Conservation (phyloP, 208 protist genomes). For the Leishmania guyanensis region DNA sequence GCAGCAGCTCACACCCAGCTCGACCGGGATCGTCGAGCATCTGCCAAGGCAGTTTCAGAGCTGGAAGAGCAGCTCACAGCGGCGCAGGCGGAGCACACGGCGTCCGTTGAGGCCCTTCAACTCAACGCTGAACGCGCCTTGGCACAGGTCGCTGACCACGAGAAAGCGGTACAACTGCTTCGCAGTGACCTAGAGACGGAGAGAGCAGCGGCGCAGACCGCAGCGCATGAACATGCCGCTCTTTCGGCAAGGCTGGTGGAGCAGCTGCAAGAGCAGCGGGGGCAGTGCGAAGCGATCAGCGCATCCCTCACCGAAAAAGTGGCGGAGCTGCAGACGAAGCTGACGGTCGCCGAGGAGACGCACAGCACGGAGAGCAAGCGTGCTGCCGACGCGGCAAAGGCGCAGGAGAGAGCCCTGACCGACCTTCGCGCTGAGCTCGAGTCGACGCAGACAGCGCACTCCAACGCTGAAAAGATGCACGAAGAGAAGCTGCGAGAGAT, state of each 20-base stretch:
- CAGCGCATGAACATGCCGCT: not conserved
- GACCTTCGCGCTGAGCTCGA: slow-evolving; percentile 5
- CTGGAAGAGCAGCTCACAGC: slow-evolving; percentile 7
- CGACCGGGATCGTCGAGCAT: not conserved
- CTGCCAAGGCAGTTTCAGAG: not conserved
- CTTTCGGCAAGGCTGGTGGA: not conserved
- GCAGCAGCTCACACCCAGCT: not conserved
- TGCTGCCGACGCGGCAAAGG: not conserved
- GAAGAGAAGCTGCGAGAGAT: not conserved
- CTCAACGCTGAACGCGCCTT: not conserved
- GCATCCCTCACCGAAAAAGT: slow-evolving; percentile 11
- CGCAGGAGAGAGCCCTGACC: not conserved
- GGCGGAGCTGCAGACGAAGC: slow-evolving; percentile 13
- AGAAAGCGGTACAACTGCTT: slow-evolving; percentile 4
- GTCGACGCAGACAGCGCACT: not conserved
- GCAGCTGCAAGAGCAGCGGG: slow-evolving; percentile 1
- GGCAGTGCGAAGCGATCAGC: not conserved
- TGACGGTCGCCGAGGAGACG: not conserved
- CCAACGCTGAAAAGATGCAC: not conserved
- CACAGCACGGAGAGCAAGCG: not conserved
- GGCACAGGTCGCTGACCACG: slow-evolving; percentile 2
- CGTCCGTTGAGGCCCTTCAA: slow-evolving; percentile 1
- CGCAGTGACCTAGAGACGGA: slow-evolving; percentile 16
- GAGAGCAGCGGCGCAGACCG: not conserved
- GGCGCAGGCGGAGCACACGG: slow-evolving; percentile 4